A percentile compares a stretch with the other conserved stretches of the same genome.
Evolutionary conservation across 2,329 filamentous ascomycete species (phyloP).

Genomic region (Colletotrichum liaoningense): DNA sequence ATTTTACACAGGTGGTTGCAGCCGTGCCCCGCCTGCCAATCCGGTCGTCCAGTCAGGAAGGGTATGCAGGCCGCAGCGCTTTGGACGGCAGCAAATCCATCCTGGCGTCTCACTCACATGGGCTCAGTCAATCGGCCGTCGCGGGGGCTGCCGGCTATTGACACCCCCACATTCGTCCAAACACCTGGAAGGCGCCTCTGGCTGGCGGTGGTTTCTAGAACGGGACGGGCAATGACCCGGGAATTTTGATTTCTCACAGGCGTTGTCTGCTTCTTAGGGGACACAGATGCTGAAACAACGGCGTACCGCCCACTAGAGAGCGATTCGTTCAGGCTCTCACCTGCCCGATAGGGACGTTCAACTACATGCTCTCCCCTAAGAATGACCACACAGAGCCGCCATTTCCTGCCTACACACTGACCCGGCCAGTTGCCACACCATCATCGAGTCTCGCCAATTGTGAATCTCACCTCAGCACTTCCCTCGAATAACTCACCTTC

Average conservation of each 20-base stretch:
- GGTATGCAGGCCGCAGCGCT: neutral
- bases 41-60: neutral
- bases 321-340: neutral
- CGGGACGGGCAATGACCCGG: neutral
- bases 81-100: slow-evolving; percentile 1
- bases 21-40: slow-evolving; percentile 21
- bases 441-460: neutral
- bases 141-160: slow-evolving; percentile 24
- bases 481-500: neutral
- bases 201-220: neutral
- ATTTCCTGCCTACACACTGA: neutral
- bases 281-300: slow-evolving; percentile 12
- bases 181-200: neutral
- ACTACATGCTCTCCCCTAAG: neutral
- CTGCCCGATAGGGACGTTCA: too few relatives aligned
- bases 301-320: neutral
- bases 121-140: slow-evolving; percentile 7
- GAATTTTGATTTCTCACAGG: neutral
- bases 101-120: slow-evolving; percentile 11
- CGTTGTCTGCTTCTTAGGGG: slow-evolving; percentile 3
- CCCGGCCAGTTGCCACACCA: neutral
- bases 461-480: neutral
- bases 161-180: slow-evolving; percentile 14
- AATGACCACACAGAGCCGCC: neutral
- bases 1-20: slow-evolving; percentile 22